Evolutionary conservation across 306 rosid species (phyloP).

Genomic region (Pyrus betulifolia): DNA sequence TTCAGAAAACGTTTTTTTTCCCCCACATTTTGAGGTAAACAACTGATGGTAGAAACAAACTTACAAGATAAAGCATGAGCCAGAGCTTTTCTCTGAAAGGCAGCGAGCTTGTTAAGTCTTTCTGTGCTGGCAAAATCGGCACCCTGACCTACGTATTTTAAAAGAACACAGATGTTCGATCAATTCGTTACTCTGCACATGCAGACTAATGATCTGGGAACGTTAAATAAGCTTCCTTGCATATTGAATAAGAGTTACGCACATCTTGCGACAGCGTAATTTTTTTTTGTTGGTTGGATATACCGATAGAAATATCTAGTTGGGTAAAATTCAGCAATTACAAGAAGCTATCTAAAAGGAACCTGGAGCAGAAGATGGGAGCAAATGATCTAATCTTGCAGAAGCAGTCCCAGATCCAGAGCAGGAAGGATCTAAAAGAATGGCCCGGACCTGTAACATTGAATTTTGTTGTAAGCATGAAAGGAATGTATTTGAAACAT

Average conservation of each 20-base stretch:
- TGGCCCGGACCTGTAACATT: conserved; percentile 51
- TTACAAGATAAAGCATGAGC: conserved; percentile 71
- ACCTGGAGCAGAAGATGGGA: conserved; percentile 77
- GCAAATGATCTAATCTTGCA: conserved; percentile 76
- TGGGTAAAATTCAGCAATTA: not conserved
- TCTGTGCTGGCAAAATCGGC: conserved; percentile 28
- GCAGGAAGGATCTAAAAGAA: conserved; percentile 93
- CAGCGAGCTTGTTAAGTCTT: conserved; percentile 81
- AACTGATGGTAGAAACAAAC: conserved; percentile 2
- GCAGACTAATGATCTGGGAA: not conserved
- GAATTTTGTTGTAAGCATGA: conserved; percentile 1
- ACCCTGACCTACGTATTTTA: conserved; percentile 23
- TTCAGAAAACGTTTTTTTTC: not conserved
- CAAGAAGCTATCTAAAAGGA: not conserved
- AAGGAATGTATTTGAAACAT: not conserved
- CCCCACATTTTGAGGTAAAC: not conserved
- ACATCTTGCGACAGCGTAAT: not conserved
- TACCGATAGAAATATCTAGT: too few relatives aligned
- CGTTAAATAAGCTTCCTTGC: not conserved
- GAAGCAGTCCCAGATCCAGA: conserved; percentile 86
- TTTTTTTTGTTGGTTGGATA: too few relatives aligned
- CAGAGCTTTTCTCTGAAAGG: conserved; percentile 77
- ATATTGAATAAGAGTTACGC: not conserved
- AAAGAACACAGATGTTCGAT: not conserved
- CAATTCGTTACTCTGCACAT: not conserved